Base-by-base conservation (phyloP, 2,329 filamentous ascomycete genomes). In the Penicillium sumatraense region DNA sequence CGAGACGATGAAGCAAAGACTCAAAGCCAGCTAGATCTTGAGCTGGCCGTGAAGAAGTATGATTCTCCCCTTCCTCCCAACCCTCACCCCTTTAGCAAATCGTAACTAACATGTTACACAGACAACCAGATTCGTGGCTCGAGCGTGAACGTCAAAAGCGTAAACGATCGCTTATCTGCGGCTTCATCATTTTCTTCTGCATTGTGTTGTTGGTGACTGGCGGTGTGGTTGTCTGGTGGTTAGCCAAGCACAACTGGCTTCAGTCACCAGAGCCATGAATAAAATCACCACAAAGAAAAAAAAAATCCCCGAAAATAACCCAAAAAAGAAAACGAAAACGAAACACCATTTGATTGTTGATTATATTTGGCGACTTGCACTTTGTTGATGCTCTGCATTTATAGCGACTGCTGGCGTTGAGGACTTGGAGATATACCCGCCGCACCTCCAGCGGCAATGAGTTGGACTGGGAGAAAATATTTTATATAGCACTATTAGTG, bases 51-150 rank as follows among this genome's bases (percentile, higher is more conserved):
- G 10, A 40, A 57, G 14, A 55, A 56, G 59, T 49, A 35, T 11
- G 24, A 27, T 20, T 18, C 14, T 4, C n/a, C 7, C 24, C 14
- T 4, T 18, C 7, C 24, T 29, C 20, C n/a, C 18, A 1, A n/a
- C n/a, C n/a, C 10, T 20, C 7, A 20, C 20, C n/a, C n/a, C 11
- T 24, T 14, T 2, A n/a, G 4, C 23, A 18, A 11, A 11, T 9
- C 40, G 3, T 44, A 3, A n/a, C 57, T 64, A 11, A 60, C 36
- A 31, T 7, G 23, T n/a, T 8, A 23, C 46, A 51, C 57, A 85
- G 82, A 54, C 73, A 81, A 60, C 36, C 51, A 21, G 51, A 58
- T 16, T 77, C 76, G 49, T 86, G 83, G 83, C 81, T 86, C 27
- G 75, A 74, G 31, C 72, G 72, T 6, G 77, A 85, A 69, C 72